Percentiles rank a stretch among this genome's conserved stretches.
Conservation (phyloP, 441 rosid species). For the Euphorbia celastroides region DNA sequence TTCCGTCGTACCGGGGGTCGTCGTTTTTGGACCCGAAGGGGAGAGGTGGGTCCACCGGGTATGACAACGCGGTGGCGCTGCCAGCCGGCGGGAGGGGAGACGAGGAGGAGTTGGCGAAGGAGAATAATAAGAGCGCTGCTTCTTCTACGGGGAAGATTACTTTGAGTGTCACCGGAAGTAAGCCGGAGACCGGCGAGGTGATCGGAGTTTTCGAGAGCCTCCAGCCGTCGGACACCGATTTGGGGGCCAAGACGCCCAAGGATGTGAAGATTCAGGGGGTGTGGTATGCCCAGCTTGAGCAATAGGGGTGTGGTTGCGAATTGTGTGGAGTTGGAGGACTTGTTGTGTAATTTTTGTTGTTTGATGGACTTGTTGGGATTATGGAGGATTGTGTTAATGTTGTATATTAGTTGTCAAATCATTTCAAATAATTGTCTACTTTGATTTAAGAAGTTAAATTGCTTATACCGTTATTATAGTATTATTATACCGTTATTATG, state of each 20-base stretch:
- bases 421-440: too few relatives aligned
- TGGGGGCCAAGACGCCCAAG: conserved; percentile 73
- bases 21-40: conserved; percentile 95
- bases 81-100: conserved; percentile 96
- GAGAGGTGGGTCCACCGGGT: conserved; percentile 82
- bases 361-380: conserved; percentile 26
- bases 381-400: conserved; percentile 16
- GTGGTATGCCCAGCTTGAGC: conserved; percentile 83
- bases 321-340: neutral
- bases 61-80: conserved; percentile 76
- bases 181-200: conserved; percentile 67
- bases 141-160: conserved; percentile 72
- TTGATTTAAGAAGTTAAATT: too few relatives aligned
- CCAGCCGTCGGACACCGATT: conserved; percentile 85
- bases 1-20: conserved; percentile 80
- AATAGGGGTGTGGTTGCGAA: conserved; percentile 24
- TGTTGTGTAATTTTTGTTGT: neutral
- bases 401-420: too few relatives aligned
- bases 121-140: conserved; percentile 55
- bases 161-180: conserved; percentile 59
- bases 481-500: too few relatives aligned
- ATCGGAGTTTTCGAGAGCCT: conserved; percentile 75
- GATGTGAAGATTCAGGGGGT: conserved; percentile 77
- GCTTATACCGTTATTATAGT: too few relatives aligned
- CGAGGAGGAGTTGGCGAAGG: conserved; percentile 68